phyloP scores from a whole-genome alignment of 2,329 filamentous ascomycete genomes.

The Mollisia scopiformis region DNA sequence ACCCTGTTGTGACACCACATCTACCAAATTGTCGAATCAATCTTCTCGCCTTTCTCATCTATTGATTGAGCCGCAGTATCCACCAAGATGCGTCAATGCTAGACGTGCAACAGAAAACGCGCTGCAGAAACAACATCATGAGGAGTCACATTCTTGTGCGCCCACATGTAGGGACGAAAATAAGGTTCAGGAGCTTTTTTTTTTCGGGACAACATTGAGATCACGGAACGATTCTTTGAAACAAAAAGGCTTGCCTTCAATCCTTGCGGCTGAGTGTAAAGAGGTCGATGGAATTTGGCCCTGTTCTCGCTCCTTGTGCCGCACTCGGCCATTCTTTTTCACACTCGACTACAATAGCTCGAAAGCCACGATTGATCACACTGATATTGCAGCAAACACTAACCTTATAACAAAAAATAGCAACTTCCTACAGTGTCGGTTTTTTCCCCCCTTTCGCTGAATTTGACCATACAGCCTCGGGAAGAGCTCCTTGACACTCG shows the following conservation, averaged over 20 bases:
- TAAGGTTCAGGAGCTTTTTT: background rate
- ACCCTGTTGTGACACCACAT: background rate
- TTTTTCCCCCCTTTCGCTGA: too few species aligned
- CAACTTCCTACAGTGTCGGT: too few species aligned
- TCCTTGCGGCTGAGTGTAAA: too few species aligned
- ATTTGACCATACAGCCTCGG: too few species aligned
- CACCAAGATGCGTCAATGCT: conserved; percentile 18
- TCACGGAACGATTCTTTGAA: background rate
- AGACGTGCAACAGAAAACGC: conserved; percentile 17
- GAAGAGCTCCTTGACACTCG: background rate
- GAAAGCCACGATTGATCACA: too few species aligned
- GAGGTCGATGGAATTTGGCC: background rate
- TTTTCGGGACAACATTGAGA: background rate
- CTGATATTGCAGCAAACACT: too few species aligned
- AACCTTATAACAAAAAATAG: too few species aligned
- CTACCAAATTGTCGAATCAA: background rate
- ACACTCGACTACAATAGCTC: too few species aligned
- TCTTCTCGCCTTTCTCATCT: background rate
- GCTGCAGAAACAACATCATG: background rate
- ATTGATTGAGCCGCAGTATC: conserved; percentile 5
- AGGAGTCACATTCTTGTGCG: background rate
- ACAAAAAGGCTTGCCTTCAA: too few species aligned
- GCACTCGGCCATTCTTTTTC: too few species aligned
- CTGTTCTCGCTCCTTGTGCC: too few species aligned
- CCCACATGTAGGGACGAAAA: background rate